Base-by-base conservation (phyloP, 2,329 filamentous ascomycete genomes). In the Drechslerella coelobrocha region DNA sequence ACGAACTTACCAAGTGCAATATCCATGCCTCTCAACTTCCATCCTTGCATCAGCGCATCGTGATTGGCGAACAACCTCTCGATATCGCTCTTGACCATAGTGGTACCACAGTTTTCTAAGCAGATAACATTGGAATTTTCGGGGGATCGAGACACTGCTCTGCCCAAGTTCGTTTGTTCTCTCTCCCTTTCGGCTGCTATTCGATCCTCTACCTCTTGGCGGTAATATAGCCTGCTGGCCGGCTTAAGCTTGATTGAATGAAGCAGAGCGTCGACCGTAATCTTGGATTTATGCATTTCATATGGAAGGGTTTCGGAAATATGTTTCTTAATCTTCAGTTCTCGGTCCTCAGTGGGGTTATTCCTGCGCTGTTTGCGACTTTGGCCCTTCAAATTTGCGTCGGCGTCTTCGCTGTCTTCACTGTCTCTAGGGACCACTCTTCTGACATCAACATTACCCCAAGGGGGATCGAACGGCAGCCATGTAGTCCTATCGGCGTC, bases 61-160 rank as follows among this genome's bases (percentile, higher is more conserved):
- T 69, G 60, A 31, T 69, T 69, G 10, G 52, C 37, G 41, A 69
- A 69, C 21, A 69, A 39, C 24, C 65, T 69, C 7, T 59, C 52
- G 21, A 69, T 62, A 47, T 69, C 65, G 27, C 65, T 69, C 23
- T 59, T 57, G 21, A 69, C 53, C 65, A 69, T 69, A 5, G 65
- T 69, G 1, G 24, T 12, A 6, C 65, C 65, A 23, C 65, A 69
- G 12, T 69, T 69, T 1, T 47, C 31, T 5, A 69, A 19, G n/a
- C 52, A 39, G n/a, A 69, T 52, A 1, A 69, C 48, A 26, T 39
- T n/a, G n/a, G n/a, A n/a, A n/a, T n/a, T n/a, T n/a, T n/a, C n/a
- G n/a, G n/a, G n/a, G n/a, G n/a, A n/a, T n/a, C n/a, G n/a, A n/a
- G n/a, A n/a, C n/a, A n/a, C n/a, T 61, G 43, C 21, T 48, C 56